Percentiles rank a stretch among this genome's conserved stretches.
These are phyloP conservation scores for Lachancea kluyveri DNA, from an alignment of 805 yeast genomes.

Conservation along the genomic window DNA sequence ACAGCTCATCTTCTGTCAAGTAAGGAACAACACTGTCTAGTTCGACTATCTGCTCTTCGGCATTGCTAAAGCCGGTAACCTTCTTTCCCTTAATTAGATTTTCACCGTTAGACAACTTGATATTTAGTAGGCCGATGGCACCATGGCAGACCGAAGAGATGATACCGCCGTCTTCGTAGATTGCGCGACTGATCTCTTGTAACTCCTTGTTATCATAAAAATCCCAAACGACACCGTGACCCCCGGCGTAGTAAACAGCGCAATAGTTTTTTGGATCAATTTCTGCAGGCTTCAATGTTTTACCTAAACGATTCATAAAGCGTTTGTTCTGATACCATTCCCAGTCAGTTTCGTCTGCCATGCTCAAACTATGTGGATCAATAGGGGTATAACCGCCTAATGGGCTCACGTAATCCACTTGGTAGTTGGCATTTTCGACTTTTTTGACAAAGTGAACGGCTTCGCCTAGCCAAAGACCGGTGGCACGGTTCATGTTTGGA, in stretches of 20 bases:
- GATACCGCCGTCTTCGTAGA: slow-evolving; percentile 47
- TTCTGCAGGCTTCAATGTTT: not conserved
- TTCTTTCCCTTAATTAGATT: slow-evolving; percentile 45
- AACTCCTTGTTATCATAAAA: slow-evolving; percentile 46
- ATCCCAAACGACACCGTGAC: slow-evolving; percentile 58
- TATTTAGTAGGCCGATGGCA: slow-evolving; percentile 44
- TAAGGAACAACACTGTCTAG: slow-evolving; percentile 24
- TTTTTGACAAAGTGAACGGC: not conserved
- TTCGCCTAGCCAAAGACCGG: not conserved
- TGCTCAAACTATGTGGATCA: not conserved
- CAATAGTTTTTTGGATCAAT: slow-evolving; percentile 1
- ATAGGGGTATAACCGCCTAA: not conserved
- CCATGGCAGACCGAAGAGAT: slow-evolving; percentile 67
- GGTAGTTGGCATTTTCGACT: not conserved
- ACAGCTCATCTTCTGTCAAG: slow-evolving; percentile 34
- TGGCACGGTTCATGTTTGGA: not conserved
- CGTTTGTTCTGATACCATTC: not conserved
- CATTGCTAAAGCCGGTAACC: slow-evolving; percentile 56
- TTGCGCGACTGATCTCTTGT: slow-evolving; percentile 39
- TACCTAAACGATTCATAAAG: not conserved
- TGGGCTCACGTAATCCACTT: not conserved
- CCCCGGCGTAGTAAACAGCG: slow-evolving; percentile 52
- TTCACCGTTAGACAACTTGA: slow-evolving; percentile 37
- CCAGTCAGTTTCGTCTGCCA: not conserved
- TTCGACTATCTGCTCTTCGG: slow-evolving; percentile 39